phyloP scores from a whole-genome alignment of 805 yeast genomes.

The Ogataea dorogensis region DNA sequence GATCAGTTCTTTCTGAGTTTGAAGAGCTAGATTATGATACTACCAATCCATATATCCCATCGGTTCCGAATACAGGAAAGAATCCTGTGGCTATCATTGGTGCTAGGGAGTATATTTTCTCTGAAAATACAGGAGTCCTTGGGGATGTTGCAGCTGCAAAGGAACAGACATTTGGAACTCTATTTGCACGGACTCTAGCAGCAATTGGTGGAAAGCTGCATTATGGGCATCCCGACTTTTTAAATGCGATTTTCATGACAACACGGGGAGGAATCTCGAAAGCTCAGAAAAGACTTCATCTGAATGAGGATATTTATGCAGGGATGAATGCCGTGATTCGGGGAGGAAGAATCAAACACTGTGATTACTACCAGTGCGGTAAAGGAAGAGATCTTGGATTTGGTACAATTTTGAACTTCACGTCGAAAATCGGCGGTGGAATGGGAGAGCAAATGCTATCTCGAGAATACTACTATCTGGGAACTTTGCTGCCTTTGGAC shows the following conservation, averaged over 20 bases:
- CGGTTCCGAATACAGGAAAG: conserved; percentile 41
- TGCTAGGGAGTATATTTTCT: conserved; percentile 91
- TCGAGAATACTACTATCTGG: conserved; percentile 87
- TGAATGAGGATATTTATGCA: conserved; percentile 94
- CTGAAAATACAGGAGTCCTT: conserved; percentile 86
- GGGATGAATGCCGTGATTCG: conserved; percentile 88
- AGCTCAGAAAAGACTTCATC: conserved; percentile 89
- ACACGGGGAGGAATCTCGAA: conserved; percentile 95
- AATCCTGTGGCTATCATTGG: conserved; percentile 88
- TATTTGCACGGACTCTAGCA: conserved; percentile 90
- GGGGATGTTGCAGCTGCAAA: conserved; percentile 98
- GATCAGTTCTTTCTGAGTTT: conserved; percentile 86
- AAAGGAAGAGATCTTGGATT: conserved; percentile 96
- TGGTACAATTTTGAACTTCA: conserved; percentile 86
- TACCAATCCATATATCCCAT: conserved; percentile 55
- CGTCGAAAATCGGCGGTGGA: conserved; percentile 95
- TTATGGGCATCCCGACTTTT: conserved; percentile 95
- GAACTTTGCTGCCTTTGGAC: conserved; percentile 86
- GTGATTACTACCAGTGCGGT: conserved; percentile 95
- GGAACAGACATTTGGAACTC: conserved; percentile 94
- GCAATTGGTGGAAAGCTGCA: conserved; percentile 94
- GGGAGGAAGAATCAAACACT: conserved; percentile 92
- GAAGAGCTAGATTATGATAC: conserved; percentile 64
- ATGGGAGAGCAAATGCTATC: conserved; percentile 97
- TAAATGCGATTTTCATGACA: conserved; percentile 87